Conservation (phyloP, 1,284 basidiomycete species). For the Cutaneotrichosporon cutaneum region DNA sequence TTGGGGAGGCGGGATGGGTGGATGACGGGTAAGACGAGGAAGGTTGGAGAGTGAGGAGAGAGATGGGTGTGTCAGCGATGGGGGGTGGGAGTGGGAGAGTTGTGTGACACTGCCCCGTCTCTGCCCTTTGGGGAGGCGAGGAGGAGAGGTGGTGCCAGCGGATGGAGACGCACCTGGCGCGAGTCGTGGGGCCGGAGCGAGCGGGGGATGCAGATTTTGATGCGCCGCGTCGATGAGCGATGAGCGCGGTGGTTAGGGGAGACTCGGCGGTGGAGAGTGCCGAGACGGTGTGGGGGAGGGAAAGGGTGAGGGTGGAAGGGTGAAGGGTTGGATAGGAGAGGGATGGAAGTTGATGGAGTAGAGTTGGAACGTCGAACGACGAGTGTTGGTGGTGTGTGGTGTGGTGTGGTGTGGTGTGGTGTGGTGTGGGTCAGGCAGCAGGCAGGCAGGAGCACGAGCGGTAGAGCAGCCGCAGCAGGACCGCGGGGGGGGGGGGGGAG, state of each 20-base stretch:
- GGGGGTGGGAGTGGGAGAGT: neutral
- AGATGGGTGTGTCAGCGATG: neutral
- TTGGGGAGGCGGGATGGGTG: neutral
- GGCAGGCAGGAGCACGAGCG: too few relatives aligned
- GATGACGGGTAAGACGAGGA: neutral
- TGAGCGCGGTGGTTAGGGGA: neutral
- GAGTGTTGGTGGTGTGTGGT: neutral
- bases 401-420: too few relatives aligned
- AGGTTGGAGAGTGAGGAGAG: neutral
- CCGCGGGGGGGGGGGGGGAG: too few relatives aligned
- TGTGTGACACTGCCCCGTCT: neutral
- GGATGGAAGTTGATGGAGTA: neutral
- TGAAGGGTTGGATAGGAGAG: neutral
- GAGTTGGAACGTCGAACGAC: slow-evolving; percentile 1
- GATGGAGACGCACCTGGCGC: neutral
- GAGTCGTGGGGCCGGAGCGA: neutral
- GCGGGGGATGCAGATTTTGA: neutral
- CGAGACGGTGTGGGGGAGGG: neutral
- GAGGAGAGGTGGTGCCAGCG: neutral
- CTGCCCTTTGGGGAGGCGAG: neutral
- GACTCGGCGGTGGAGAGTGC: neutral
- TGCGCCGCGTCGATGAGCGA: neutral
- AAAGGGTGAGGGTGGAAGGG: neutral
- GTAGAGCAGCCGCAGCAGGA: too few relatives aligned
- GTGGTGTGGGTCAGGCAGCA: too few relatives aligned